A percentile compares a stretch with the other conserved stretches of the same genome.
phyloP scores from a whole-genome alignment of 2,329 filamentous ascomycete species.

The Pseudocercospora ulei region DNA sequence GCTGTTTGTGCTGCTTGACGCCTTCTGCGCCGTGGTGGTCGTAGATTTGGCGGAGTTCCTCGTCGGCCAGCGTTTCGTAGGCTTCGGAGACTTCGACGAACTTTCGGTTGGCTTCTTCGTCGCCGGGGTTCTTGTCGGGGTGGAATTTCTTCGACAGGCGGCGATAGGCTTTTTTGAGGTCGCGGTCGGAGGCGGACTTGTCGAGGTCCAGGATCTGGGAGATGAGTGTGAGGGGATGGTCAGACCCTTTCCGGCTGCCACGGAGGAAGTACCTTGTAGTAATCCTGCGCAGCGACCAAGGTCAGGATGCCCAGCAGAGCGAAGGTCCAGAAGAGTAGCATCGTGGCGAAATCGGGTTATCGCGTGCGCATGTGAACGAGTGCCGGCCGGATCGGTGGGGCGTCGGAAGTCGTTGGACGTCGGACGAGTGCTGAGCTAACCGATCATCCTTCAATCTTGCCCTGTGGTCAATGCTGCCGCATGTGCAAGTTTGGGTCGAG shows the following conservation, averaged over 20 bases:
- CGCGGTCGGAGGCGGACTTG: constrained; percentile 67
- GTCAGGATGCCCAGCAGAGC: constrained; percentile 39
- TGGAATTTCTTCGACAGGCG: constrained; percentile 90
- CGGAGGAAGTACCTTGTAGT: constrained; percentile 59
- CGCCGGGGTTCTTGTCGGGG: constrained; percentile 90
- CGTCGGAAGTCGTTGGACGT: background rate
- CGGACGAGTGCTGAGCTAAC: constrained; percentile 3
- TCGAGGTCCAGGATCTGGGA: constrained; percentile 66
- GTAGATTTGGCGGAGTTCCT: constrained; percentile 77
- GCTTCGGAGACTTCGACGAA: constrained; percentile 92
- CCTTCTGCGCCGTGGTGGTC: constrained; percentile 90
- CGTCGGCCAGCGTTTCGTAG: constrained; percentile 79
- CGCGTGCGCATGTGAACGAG: constrained; percentile 15
- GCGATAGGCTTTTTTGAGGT: constrained; percentile 90
- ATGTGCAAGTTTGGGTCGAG: too few relatives aligned
- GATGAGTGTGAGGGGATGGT: constrained; percentile 28
- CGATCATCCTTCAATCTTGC: background rate
- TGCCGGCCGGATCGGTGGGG: constrained; percentile 7
- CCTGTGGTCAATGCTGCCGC: too few relatives aligned
- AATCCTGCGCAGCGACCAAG: constrained; percentile 53
- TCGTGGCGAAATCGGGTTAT: constrained; percentile 22
- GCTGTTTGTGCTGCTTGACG: constrained; percentile 68
- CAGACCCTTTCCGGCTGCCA: background rate
- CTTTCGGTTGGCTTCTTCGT: constrained; percentile 71
- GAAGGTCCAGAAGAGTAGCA: constrained; percentile 40